These are phyloP conservation scores for Termitomyces sp. DNA, from an alignment of 768 basidiomycete species.

Conservation along the genomic window DNA sequence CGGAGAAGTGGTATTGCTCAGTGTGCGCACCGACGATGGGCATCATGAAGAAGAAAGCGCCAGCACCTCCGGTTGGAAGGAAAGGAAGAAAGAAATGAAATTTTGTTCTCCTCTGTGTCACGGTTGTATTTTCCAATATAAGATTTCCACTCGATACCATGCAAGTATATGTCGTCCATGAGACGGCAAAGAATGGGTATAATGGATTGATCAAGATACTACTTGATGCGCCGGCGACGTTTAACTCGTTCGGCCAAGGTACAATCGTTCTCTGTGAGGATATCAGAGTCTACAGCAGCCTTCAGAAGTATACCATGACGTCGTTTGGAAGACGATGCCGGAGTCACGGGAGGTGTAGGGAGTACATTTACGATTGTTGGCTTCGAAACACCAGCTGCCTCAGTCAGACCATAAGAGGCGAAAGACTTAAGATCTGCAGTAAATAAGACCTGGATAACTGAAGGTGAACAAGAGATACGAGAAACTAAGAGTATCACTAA, in stretches of 20 bases:
- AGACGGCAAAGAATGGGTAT: not conserved
- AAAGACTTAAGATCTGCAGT: slow-evolving; percentile 72
- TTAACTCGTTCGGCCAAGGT: slow-evolving; percentile 40
- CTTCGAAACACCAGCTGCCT: not conserved
- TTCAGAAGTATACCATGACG: slow-evolving; percentile 12
- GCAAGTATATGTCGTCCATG: no score
- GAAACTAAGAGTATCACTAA: slow-evolving; percentile 23
- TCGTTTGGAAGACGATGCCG: slow-evolving; percentile 26
- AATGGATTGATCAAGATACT: not conserved
- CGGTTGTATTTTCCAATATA: not conserved
- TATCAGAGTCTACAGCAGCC: not conserved
- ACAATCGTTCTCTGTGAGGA: slow-evolving; percentile 5
- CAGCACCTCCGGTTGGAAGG: slow-evolving; percentile 20
- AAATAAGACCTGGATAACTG: slow-evolving; percentile 52
- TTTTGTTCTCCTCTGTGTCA: no score
- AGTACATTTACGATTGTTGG: not conserved
- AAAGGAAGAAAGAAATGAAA: slow-evolving; percentile 20
- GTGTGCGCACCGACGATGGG: slow-evolving; percentile 32
- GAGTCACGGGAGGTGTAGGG: slow-evolving; percentile 23
- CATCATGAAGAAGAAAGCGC: slow-evolving; percentile 13
- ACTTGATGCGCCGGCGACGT: slow-evolving; percentile 25
- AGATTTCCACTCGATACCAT: not conserved
- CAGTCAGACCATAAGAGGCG: slow-evolving; percentile 47
- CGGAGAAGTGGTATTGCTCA: slow-evolving; percentile 53
- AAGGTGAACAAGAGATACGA: not conserved